Evolutionary conservation across 768 basidiomycete species (phyloP).

Genomic region (Leucogyrophana mollusca): DNA sequence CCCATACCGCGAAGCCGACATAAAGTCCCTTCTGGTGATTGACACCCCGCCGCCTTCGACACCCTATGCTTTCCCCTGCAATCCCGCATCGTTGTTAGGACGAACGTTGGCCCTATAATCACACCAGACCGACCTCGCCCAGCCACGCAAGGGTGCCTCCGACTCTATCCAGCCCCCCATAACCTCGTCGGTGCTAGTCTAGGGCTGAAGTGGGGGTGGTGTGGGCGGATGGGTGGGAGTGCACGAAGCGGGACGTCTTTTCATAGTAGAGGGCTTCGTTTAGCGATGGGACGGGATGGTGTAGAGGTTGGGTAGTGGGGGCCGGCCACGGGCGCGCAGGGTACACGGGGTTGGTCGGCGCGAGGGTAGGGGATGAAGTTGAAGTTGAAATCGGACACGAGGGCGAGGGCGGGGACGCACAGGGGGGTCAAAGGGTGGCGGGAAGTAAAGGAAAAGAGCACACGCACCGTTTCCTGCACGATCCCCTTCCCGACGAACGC

Average conservation of each 20-base stretch:
- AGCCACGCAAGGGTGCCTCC: background rate
- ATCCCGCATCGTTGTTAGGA: no score
- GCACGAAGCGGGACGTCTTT: no score
- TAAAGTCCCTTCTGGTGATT: background rate
- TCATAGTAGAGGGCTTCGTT: constrained; percentile 62
- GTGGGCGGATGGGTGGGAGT: no score
- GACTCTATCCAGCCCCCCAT: background rate
- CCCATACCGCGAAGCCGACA: constrained; percentile 7
- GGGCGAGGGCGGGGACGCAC: no score
- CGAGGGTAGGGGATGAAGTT: background rate
- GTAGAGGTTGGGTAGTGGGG: no score
- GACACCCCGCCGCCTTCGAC: constrained; percentile 4
- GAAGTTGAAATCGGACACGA: constrained; percentile 2
- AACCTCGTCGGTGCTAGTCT: background rate
- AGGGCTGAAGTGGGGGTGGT: no score
- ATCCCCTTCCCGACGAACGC: constrained; percentile 80
- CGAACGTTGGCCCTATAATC: background rate
- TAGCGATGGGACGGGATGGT: constrained; percentile 63
- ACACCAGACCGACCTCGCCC: background rate
- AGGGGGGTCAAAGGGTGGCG: constrained; percentile 1
- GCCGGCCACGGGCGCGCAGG: background rate
- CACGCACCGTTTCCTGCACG: constrained; percentile 59
- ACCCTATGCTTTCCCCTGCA: no score
- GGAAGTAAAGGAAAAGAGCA: no score
- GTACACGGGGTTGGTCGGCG: background rate